Evolutionary conservation across 257 asterid genomes (phyloP).

Genomic region (Salvia miltiorrhiza): DNA sequence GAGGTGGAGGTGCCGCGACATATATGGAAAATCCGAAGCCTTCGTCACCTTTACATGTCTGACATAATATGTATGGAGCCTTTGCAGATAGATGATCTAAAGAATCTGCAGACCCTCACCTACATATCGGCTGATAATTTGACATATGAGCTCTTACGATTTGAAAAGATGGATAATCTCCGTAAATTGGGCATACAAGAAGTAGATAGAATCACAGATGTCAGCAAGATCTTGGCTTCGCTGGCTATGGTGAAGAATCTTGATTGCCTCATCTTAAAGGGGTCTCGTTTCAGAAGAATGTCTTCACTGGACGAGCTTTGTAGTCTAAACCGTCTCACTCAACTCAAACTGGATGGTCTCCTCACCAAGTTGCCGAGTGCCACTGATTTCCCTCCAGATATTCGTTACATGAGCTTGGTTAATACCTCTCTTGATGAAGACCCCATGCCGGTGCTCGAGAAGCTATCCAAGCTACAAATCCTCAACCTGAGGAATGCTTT

Average conservation of each 20-base stretch:
- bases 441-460: background rate
- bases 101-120: too few species aligned
- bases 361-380: background rate
- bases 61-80: too few species aligned
- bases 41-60: too few species aligned
- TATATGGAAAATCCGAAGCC: too few species aligned
- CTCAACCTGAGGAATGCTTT: background rate
- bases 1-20: too few species aligned
- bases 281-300: background rate
- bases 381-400: slow-evolving; percentile 19
- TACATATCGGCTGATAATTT: too few species aligned
- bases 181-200: background rate
- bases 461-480: background rate
- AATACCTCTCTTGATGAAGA: background rate
- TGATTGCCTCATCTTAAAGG: background rate
- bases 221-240: background rate
- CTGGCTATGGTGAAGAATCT: slow-evolving; percentile 14
- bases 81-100: too few species aligned
- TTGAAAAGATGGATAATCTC: slow-evolving; percentile 4
- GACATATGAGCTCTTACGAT: too few species aligned
- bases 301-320: background rate
- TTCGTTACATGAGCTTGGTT: slow-evolving; percentile 18
- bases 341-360: slow-evolving; percentile 5
- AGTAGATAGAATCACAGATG: background rate
- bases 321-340: background rate